phyloP scores from a whole-genome alignment of 2,329 filamentous ascomycete genomes.

The Pseudonectria buxi region DNA sequence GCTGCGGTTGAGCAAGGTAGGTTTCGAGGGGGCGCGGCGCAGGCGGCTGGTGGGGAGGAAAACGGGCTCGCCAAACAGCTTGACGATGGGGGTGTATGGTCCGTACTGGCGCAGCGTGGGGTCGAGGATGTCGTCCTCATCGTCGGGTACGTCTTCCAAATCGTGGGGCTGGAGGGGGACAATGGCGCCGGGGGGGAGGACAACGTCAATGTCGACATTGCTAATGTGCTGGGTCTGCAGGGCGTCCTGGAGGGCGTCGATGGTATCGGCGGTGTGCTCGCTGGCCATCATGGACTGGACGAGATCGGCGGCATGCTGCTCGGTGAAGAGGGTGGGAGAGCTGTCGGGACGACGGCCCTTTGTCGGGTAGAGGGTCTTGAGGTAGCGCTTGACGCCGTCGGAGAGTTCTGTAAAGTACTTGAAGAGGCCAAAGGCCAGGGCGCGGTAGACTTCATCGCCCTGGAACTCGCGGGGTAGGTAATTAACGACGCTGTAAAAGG shows the following conservation, averaged over 20 bases:
- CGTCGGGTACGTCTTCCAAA: slow-evolving; percentile 50
- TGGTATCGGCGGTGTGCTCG: slow-evolving; percentile 67
- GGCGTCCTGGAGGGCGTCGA: slow-evolving; percentile 66
- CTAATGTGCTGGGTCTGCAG: slow-evolving; percentile 75
- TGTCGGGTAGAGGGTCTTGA: slow-evolving; percentile 53
- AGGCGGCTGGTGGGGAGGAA: slow-evolving; percentile 83
- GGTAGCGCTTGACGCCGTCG: slow-evolving; percentile 63
- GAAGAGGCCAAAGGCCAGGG: slow-evolving; percentile 82
- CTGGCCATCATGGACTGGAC: slow-evolving; percentile 78
- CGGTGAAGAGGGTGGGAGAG: slow-evolving; percentile 68
- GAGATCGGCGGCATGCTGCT: slow-evolving; percentile 87
- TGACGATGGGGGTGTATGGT: slow-evolving; percentile 68
- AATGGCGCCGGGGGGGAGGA: slow-evolving; percentile 73
- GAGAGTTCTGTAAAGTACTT: slow-evolving; percentile 92
- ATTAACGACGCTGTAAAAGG: slow-evolving; percentile 84
- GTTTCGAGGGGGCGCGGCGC: slow-evolving; percentile 79
- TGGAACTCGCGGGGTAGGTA: slow-evolving; percentile 89
- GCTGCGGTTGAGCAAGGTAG: slow-evolving; percentile 70
- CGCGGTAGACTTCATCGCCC: slow-evolving; percentile 87
- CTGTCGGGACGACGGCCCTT: slow-evolving; percentile 55
- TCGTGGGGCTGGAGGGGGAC: slow-evolving; percentile 55
- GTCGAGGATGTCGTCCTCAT: slow-evolving; percentile 61
- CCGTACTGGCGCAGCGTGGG: slow-evolving; percentile 65
- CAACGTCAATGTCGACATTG: slow-evolving; percentile 81
- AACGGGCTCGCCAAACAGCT: slow-evolving; percentile 72